Evolutionary conservation across 768 basidiomycete genomes (phyloP).

Genomic region (Amanita polypyramis): DNA sequence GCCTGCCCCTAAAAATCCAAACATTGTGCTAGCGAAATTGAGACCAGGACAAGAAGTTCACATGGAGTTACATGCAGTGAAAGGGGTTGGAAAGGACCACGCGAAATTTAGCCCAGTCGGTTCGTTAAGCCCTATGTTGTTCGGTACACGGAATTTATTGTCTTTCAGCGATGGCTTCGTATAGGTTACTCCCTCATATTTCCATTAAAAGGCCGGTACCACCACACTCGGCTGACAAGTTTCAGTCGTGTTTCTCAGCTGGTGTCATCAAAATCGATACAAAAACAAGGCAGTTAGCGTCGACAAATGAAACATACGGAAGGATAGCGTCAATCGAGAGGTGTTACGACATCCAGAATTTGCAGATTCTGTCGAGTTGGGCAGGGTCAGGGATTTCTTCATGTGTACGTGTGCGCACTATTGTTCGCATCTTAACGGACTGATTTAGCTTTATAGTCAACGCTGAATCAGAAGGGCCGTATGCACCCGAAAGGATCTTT

Average conservation of each 20-base stretch:
- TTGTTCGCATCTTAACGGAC: not conserved
- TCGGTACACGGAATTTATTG: not conserved
- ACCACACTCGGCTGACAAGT: slow-evolving; percentile 65
- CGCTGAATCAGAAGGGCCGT: slow-evolving; percentile 86
- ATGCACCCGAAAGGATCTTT: slow-evolving; percentile 73
- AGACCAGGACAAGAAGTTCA: slow-evolving; percentile 85
- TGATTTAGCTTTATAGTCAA: slow-evolving; percentile 42
- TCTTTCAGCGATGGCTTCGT: slow-evolving; percentile 79
- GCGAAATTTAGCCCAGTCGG: slow-evolving; percentile 97
- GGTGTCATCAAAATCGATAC: slow-evolving; percentile 65
- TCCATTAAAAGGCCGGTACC: slow-evolving; percentile 69
- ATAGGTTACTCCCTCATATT: slow-evolving; percentile 85
- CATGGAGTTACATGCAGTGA: slow-evolving; percentile 83
- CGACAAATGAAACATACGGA: slow-evolving; percentile 55
- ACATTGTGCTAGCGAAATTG: slow-evolving; percentile 87
- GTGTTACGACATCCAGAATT: slow-evolving; percentile 91
- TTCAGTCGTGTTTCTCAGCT: slow-evolving; percentile 79
- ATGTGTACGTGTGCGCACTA: slow-evolving; percentile 50
- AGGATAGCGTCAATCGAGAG: slow-evolving; percentile 87
- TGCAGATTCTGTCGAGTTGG: slow-evolving; percentile 69
- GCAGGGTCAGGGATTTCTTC: slow-evolving; percentile 85
- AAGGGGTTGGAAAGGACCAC: slow-evolving; percentile 89
- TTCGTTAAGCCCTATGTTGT: slow-evolving; percentile 21
- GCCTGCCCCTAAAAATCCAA: slow-evolving; percentile 60
- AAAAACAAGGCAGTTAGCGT: slow-evolving; percentile 46